Evolutionary conservation across 768 basidiomycete species (phyloP), one percentile per base, ranked within the genome.

Genomic region (Tulasnella sp.): DNA sequence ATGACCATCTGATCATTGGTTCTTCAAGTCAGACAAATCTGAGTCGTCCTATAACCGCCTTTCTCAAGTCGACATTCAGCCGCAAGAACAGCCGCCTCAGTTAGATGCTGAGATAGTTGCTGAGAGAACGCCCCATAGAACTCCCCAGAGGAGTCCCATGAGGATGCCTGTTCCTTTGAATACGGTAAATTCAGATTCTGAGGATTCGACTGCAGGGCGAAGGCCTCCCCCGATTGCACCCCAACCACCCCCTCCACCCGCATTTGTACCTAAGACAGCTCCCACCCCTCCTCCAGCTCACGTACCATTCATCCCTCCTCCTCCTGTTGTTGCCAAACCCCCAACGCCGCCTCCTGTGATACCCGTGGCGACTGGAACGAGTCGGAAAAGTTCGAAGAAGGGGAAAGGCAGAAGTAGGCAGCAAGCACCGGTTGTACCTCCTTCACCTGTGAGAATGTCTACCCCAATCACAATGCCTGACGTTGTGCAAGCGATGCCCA

Each of bases 151-250:
- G 27, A 56, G 34, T 52, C 76, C 34, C 56, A 5, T 19, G 21
- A 27, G 58, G 39, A 38, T 62, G 39, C 48, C 56, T n/a, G 36
- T 34, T 38, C 76, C 52, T 8, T 2, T 38, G 76, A 62, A 14
- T 19, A 52, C 31, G 7, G 76, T 77, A 27, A 71, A 77, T 42
- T 77, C 76, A 40, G 76, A 77, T 38, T 77, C 76, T 6, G 76
- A 77, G 27, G 76, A 77, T 31, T 77, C 76, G 4, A 36, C 39
- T n/a, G 39, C 19, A 24, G 75, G 40, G 24, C 4, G 44, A 46
- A 34, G 44, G 19, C 48, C 24, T 6, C 75, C 44, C 27, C 73
- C 73, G n/a, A 21, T 48, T n/a, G 44, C 75, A 34, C 75, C 44
- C 24, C 44, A 75, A 48, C 75, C 39, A 21, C 75, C 75, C 24